Conservation (phyloP, 2,329 filamentous ascomycete genomes). For the Penicillium sp. region DNA sequence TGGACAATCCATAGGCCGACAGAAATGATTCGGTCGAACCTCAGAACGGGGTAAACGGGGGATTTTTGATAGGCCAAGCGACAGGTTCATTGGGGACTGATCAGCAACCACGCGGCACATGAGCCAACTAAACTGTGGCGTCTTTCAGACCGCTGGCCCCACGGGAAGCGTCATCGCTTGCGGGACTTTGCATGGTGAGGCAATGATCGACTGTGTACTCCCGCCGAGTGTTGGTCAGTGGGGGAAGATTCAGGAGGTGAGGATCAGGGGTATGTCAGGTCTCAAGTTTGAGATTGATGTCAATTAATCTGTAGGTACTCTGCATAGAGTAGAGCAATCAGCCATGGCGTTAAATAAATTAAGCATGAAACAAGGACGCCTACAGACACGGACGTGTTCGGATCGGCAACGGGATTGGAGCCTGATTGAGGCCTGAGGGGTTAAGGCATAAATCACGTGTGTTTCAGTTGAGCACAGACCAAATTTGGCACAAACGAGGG, state of each 20-base stretch:
- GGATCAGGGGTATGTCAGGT: constrained; percentile 2
- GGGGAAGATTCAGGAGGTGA: constrained; percentile 15
- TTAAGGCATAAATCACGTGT: background rate
- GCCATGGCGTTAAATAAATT: constrained; percentile 1
- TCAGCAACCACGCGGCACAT: constrained; percentile 26
- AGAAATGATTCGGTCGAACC: constrained; percentile 15
- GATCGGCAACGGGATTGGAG: background rate
- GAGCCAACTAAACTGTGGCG: constrained; percentile 20
- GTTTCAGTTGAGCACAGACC: background rate
- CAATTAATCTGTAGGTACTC: no score
- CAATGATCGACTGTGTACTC: constrained; percentile 21
- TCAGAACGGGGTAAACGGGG: constrained; percentile 7
- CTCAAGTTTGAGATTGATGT: background rate
- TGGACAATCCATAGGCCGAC: constrained; percentile 20
- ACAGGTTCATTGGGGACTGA: constrained; percentile 17
- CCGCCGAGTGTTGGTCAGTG: background rate
- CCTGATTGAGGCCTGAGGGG: background rate
- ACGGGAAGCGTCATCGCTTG: constrained; percentile 27
- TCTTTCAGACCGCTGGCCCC: constrained; percentile 21
- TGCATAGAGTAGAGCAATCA: background rate
- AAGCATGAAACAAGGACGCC: constrained; percentile 4
- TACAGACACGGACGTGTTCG: background rate
- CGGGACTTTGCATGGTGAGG: constrained; percentile 16
- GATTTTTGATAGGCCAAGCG: constrained; percentile 19
- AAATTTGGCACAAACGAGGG: background rate